Evolutionary conservation across 306 rosid genomes (phyloP), one percentile per base, ranked within the genome.

Genomic region (Glycine tomentella): DNA sequence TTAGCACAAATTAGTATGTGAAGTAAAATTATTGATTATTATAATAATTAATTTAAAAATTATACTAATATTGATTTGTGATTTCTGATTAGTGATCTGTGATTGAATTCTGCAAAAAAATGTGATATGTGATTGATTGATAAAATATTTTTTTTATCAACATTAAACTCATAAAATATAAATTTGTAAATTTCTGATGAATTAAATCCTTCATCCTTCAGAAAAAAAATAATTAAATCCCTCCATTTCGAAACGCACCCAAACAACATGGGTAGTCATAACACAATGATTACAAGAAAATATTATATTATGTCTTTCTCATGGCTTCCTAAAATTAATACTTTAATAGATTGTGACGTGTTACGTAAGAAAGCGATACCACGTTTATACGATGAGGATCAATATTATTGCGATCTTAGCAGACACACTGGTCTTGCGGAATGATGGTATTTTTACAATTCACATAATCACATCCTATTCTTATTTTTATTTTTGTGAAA

Each of bases 301-400:
- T 10, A 53, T 65, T 49, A 7, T 53, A 13, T 53, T 44, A 25
- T 25, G 31, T 25, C 31, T 25, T 25, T 25, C 0, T 25, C 31
- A 25, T 25, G 31, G 31, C 31, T 25, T 25, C 31, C 31, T 25
- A 25, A 25, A 25, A 25, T 25, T 25, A 25, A 25, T 25, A 25
- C 31, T 25, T 25, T 25, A 25, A 25, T 25, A 66, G 71, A 76
- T 69, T 55, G 65, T 75, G 78, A 69, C 69, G 38, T 44, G 40
- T 75, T 80, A 82, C 77, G 72, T 68, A 20, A 48, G n/a, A 57
- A 34, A 57, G 36, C 55, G 48, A 75, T 64, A 25, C 31, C 31
- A 25, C 31, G 2, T 25, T 25, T 36, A 58, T 11, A n/a, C 55
- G n/a, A 16, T 11, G 40, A 56, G 76, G 59, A 58, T 15, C 76